Percentiles rank a stretch among this genome's conserved stretches.
phyloP scores from a whole-genome alignment of 2,329 filamentous ascomycete genomes.

The Apiospora malaysiana region DNA sequence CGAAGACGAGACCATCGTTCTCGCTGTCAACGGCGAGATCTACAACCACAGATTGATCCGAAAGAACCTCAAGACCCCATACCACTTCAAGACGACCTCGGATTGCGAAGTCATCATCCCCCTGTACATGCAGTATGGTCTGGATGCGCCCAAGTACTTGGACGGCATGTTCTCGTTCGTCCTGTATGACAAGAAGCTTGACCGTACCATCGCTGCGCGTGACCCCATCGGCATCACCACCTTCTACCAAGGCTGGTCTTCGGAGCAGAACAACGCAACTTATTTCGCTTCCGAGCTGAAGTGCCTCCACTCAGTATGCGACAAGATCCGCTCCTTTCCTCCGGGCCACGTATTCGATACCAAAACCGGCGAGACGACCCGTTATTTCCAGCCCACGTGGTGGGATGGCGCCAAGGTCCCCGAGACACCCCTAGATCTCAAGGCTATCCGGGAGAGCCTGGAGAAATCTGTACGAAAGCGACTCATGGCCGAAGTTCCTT shows the following conservation, averaged over 20 bases:
- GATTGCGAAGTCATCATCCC: constrained; percentile 99
- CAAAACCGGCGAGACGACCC: constrained; percentile 80
- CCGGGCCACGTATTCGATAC: constrained; percentile 97
- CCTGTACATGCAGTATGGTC: constrained; percentile 89
- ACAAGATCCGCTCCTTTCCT: constrained; percentile 92
- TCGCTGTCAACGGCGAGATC: constrained; percentile 99
- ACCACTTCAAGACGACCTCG: constrained; percentile 98
- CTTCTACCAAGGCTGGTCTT: constrained; percentile 94
- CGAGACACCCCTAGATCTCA: constrained; percentile 81
- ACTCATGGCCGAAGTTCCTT: constrained; percentile 98
- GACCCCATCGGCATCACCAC: constrained; percentile 98
- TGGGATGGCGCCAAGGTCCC: constrained; percentile 84
- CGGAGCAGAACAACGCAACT: constrained; percentile 78
- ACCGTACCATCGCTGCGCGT: constrained; percentile 90
- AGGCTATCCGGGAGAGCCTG: constrained; percentile 77
- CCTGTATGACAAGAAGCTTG: constrained; percentile 91
- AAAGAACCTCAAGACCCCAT: constrained; percentile 81
- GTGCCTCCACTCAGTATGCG: constrained; percentile 89
- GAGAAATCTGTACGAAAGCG: constrained; percentile 95
- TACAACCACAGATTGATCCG: constrained; percentile 98
- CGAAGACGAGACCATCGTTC: constrained; percentile 83
- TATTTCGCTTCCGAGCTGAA: constrained; percentile 99
- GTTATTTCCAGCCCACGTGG: constrained; percentile 94
- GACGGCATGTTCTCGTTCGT: constrained; percentile 99
- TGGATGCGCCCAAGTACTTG: constrained; percentile 90